Base-by-base conservation (phyloP, 345 rosid species). In the Corchorus capsularis region DNA sequence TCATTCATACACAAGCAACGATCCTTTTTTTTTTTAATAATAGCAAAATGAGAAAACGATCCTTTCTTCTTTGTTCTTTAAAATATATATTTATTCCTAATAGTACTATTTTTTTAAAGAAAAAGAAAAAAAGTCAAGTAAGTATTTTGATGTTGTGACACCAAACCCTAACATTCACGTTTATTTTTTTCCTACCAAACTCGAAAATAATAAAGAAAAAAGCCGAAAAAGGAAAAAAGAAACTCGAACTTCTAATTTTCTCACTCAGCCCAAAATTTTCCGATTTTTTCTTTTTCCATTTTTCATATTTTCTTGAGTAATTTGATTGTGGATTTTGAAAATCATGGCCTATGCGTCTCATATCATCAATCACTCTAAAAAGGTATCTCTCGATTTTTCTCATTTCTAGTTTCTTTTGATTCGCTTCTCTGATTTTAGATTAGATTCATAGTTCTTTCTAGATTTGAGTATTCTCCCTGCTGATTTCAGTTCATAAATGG, bases 271-370 rank as follows among this genome's bases (percentile, higher is more conserved):
- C 22, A 6, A 15, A 37, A 69, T 27, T 49, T 39, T 41, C 19
- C 32, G 22, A 7, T 19, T 10, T 12, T 37, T 0, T 16, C 43
- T 54, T 71, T 32, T 61, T 13, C 34, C 27, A 2, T 13, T 59
- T 19, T n/a, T 37, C 55, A 15, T 17, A 12, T 20, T 50, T 59
- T 32, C 45, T 69, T 16, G 0, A 66, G 47, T 45, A 39, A 32
- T 69, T 75, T 70, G 47, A 34, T 65, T 74, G 73, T 65, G 53
- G 75, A 7, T 6, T 70, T 55, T 34, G 17, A 41, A 61, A 68
- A 67, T 78, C 82, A 88, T 90, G 94, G 84, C 86, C 67, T 90
- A 83, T 77, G 92, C 89, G 43, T 86, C 87, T 57, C 91, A 79
- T 50, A 68, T 88, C 78, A 83, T 90, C 89, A 86, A 60, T 77